Evolutionary conservation across 306 rosid species (phyloP).

Genomic region (Quillaja saponaria): DNA sequence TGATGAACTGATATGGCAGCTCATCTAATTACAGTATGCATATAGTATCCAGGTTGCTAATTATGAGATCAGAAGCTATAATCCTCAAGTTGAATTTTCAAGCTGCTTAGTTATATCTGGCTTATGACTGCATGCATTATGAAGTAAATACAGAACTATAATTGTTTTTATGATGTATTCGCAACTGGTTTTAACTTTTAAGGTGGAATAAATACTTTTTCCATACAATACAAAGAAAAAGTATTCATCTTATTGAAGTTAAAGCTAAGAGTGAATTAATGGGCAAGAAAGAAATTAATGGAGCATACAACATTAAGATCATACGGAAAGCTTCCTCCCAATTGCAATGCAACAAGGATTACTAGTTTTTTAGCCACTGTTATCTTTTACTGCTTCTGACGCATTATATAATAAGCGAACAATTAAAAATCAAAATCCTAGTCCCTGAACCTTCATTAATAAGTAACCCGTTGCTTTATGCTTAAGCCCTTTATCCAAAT

Average conservation of each 20-base stretch:
- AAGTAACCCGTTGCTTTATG: too few relatives aligned
- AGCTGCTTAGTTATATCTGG: too few relatives aligned
- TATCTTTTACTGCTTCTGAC: too few relatives aligned
- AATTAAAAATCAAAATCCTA: too few relatives aligned
- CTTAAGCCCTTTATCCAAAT: too few relatives aligned
- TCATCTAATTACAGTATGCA: not conserved
- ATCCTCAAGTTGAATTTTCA: too few relatives aligned
- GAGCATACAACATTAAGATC: not conserved
- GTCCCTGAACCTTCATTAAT: too few relatives aligned
- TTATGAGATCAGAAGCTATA: not conserved
- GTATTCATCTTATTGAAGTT: not conserved
- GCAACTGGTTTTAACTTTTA: not conserved
- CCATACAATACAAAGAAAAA: not conserved
- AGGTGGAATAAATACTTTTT: not conserved
- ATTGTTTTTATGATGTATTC: not conserved
- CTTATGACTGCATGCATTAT: too few relatives aligned
- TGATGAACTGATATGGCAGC: too few relatives aligned
- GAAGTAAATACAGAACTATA: not conserved
- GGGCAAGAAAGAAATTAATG: not conserved
- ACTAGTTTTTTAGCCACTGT: too few relatives aligned
- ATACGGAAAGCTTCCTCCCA: not conserved
- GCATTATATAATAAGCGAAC: too few relatives aligned
- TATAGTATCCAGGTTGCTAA: not conserved
- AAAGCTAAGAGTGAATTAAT: not conserved
- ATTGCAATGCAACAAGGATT: too few relatives aligned